Evolutionary conservation across 176 grass and related monocot species (phyloP).

Genomic region (Alopecurus myosuroides): DNA sequence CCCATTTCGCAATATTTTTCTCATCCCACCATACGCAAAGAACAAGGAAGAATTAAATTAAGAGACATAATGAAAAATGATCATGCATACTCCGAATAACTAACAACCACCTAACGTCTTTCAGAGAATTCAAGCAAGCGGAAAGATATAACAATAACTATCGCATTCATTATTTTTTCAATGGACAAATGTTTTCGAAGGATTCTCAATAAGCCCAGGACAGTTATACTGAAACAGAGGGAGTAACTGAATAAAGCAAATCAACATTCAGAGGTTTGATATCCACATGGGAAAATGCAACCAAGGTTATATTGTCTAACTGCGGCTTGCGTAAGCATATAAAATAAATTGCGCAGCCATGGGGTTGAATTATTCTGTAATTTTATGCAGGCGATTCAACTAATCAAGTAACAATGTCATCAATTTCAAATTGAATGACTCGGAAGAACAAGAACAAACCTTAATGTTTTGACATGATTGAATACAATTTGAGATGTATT

Average conservation of each 20-base stretch:
- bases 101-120: neutral
- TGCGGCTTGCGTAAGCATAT: neutral
- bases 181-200: neutral
- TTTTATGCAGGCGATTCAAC: neutral
- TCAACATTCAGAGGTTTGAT: neutral
- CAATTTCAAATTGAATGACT: conserved; percentile 10
- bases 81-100: neutral
- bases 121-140: neutral
- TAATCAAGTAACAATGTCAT: neutral
- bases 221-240: neutral
- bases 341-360: neutral
- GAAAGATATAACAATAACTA: neutral
- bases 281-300: neutral
- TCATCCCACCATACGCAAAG: neutral
- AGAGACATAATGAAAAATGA: neutral
- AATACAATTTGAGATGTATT: conserved; percentile 99
- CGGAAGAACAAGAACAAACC: conserved; percentile 46
- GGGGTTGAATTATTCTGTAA: neutral
- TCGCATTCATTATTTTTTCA: neutral
- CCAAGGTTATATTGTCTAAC: neutral
- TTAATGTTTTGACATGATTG: conserved; percentile 97
- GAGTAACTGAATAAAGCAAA: neutral
- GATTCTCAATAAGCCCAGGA: neutral
- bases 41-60: neutral
- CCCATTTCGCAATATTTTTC: neutral